Evolutionary conservation across 495 filamentous ascomycete genomes (phyloP).

Genomic region (Achaetomiella virescens): DNA sequence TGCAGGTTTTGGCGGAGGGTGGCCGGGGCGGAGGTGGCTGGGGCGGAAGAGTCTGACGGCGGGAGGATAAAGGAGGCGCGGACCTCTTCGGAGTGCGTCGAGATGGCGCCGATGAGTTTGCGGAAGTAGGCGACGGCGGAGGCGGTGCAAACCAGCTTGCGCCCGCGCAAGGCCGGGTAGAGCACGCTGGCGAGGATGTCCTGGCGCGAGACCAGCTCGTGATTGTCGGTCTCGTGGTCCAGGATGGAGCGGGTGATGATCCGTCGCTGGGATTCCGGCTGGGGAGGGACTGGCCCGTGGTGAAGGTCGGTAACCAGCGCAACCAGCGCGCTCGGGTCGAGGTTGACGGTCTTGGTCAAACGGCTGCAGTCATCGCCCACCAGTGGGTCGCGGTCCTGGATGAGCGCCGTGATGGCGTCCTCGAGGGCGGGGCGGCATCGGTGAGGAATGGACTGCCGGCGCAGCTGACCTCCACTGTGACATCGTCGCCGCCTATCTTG

Average conservation of each 20-base stretch:
- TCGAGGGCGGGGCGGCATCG: conserved; percentile 17
- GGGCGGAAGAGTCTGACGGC: not conserved
- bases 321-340: conserved; percentile 37
- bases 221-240: conserved; percentile 30
- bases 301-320: conserved; percentile 38
- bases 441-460: conserved; percentile 21
- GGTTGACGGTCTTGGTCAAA: conserved; percentile 31
- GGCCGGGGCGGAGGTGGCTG: not conserved
- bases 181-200: conserved; percentile 31
- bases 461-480: conserved; percentile 25
- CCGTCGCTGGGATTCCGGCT: conserved; percentile 26
- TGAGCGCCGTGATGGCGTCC: conserved; percentile 17
- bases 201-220: conserved; percentile 24
- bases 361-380: conserved; percentile 24
- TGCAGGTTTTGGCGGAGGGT: conserved; percentile 17
- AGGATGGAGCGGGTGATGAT: conserved; percentile 32
- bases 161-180: conserved; percentile 32
- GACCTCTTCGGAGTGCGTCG: conserved; percentile 33
- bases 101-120: conserved; percentile 34
- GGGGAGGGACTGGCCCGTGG: conserved; percentile 26
- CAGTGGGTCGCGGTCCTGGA: conserved; percentile 18
- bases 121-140: conserved; percentile 35
- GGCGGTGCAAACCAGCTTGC: conserved; percentile 33
- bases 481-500: conserved; percentile 15
- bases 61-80: conserved; percentile 31